These are phyloP conservation scores for Dissoconium aciculare DNA, from an alignment of 2,329 filamentous ascomycete species.

Conservation along the genomic window DNA sequence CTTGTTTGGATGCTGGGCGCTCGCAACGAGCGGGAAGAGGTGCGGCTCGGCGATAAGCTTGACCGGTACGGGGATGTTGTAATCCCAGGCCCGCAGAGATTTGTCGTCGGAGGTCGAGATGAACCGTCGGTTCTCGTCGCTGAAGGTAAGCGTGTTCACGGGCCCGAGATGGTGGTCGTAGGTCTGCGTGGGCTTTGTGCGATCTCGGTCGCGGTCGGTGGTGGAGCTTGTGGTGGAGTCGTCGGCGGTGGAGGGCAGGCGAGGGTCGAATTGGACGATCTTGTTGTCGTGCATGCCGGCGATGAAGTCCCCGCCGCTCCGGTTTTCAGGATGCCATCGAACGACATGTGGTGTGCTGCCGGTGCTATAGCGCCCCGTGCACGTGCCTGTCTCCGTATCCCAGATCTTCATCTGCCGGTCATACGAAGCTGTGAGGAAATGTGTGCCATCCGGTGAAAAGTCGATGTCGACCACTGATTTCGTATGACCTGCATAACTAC, in stretches of 20 bases:
- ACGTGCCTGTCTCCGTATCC: constrained; percentile 91
- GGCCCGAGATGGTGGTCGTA: constrained; percentile 98
- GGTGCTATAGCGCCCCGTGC: constrained; percentile 74
- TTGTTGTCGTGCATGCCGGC: constrained; percentile 98
- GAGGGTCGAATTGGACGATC: constrained; percentile 90
- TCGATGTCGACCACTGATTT: constrained; percentile 82
- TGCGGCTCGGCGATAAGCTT: constrained; percentile 96
- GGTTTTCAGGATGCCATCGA: constrained; percentile 71
- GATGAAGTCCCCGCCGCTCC: constrained; percentile 74
- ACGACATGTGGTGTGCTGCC: constrained; percentile 93
- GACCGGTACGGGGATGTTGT: constrained; percentile 94
- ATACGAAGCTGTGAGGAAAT: constrained; percentile 82
- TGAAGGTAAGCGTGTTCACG: constrained; percentile 93
- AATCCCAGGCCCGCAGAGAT: constrained; percentile 91
- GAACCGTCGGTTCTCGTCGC: constrained; percentile 86
- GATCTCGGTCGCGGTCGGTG: constrained; percentile 32
- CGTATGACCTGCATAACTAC: constrained; percentile 79
- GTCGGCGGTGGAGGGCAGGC: constrained; percentile 33
- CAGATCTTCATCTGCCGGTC: constrained; percentile 94
- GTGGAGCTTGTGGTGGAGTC: neutral
- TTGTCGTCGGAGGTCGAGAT: constrained; percentile 98
- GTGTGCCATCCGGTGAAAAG: constrained; percentile 68
- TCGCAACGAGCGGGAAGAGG: constrained; percentile 91
- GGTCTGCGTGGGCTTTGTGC: constrained; percentile 65
- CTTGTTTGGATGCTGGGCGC: constrained; percentile 68